phyloP scores from a whole-genome alignment of 2,329 filamentous ascomycete genomes.

The Alternaria hordeiaustralica region DNA sequence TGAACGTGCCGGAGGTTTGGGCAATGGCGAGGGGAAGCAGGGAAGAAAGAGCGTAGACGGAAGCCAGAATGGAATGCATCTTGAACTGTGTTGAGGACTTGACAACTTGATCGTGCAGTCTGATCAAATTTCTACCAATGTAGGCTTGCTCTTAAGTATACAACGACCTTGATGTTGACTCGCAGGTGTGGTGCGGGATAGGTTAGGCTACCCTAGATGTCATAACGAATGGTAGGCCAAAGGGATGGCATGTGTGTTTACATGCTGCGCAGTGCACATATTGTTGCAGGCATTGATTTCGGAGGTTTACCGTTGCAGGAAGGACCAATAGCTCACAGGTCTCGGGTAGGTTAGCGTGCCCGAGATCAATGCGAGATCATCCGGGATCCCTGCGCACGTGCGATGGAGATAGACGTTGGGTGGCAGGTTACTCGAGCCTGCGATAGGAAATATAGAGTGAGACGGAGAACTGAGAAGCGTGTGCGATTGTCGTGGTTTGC shows the following conservation, averaged over 20 bases:
- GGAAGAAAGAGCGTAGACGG: slow-evolving; percentile 12
- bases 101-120: neutral
- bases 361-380: slow-evolving; percentile 11
- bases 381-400: slow-evolving; percentile 22
- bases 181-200: neutral
- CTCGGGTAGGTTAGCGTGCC: slow-evolving; percentile 15
- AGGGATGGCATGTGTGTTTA: slow-evolving; percentile 17
- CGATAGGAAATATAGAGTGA: neutral
- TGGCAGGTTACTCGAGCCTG: slow-evolving; percentile 1
- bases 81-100: neutral
- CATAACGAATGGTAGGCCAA: slow-evolving; percentile 16
- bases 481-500: neutral
- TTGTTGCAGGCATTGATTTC: slow-evolving; percentile 17
- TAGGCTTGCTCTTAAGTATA: slow-evolving; percentile 9
- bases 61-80: slow-evolving; percentile 19
- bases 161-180: neutral
- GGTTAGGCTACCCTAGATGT: neutral
- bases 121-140: neutral
- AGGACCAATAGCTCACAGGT: slow-evolving; percentile 12
- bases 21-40: slow-evolving; percentile 15
- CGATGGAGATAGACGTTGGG: slow-evolving; percentile 2
- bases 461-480: neutral
- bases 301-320: slow-evolving; percentile 15
- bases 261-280: slow-evolving; percentile 9
- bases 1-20: slow-evolving; percentile 55